A percentile compares a stretch with the other conserved stretches of the same genome.
phyloP scores from a whole-genome alignment of 495 filamentous ascomycete genomes.

The Bathelium albidoporum region DNA sequence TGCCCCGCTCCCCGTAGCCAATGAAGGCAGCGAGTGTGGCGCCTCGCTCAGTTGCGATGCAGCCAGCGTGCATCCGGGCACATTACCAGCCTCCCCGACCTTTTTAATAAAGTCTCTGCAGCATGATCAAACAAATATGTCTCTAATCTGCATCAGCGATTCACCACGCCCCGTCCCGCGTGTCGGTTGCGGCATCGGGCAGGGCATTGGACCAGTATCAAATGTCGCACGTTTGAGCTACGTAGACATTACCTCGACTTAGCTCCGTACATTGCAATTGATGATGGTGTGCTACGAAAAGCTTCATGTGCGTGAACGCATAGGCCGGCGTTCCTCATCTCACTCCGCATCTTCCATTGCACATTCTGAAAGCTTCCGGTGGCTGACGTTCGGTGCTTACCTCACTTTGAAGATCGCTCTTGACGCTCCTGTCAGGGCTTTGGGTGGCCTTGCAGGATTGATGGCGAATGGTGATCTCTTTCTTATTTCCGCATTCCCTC shows the following conservation, averaged over 20 bases:
- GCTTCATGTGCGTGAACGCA: background rate
- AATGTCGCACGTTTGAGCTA: no score
- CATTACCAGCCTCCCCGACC: background rate
- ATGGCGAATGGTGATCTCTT: background rate
- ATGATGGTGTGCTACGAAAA: background rate
- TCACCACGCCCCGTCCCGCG: background rate
- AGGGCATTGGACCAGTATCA: no score
- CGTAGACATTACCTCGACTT: no score
- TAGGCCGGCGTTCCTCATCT: background rate
- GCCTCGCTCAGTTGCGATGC: background rate
- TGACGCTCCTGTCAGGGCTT: background rate
- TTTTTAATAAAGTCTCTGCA: conserved; percentile 2
- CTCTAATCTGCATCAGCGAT: background rate
- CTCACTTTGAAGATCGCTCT: background rate
- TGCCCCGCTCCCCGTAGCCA: background rate
- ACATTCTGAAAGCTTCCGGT: background rate
- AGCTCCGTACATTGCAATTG: background rate
- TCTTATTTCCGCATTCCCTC: background rate
- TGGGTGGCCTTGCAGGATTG: background rate
- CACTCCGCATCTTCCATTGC: background rate
- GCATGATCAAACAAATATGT: background rate
- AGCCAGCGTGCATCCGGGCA: background rate
- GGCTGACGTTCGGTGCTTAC: background rate
- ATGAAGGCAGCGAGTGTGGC: background rate
- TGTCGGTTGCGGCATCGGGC: background rate